Evolutionary conservation across 2,329 filamentous ascomycete genomes (phyloP), one percentile per base, ranked within the genome.

Genomic region (Microdochium paspali): DNA sequence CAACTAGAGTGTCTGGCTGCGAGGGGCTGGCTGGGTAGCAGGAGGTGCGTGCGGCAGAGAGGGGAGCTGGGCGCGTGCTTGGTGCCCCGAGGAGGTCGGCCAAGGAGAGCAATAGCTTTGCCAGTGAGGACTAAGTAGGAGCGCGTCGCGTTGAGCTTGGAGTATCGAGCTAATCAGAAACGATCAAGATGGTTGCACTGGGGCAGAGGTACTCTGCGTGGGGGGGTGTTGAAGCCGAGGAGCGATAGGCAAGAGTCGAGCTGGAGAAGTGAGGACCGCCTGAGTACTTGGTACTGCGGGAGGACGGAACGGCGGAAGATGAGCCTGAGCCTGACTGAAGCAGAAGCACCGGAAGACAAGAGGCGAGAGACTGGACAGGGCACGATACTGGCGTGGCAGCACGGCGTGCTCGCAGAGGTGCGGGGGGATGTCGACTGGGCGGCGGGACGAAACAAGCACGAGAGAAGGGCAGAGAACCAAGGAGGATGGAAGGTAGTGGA

Each of bases 381-480:
- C 50, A 47, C 32, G 50, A 31, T 49, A 45, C 52, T 53, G 44
- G 51, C 50, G n/a, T 28, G 26, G 26, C 26, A 28, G 26, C 26
- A 28, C 7, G 26, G 13, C 7, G 13, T 13, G 26, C 26, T 28
- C 26, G 7, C 26, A 13, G n/a, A 47, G 48, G 54, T 50, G 53
- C 53, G 53, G 51, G 47, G 53, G 44, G 53, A 56, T 54, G 56
- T 51, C 54, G 52, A 50, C 49, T 48, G 47, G 53, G 51, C 51
- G 52, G 49, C 48, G 44, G 53, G 48, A 56, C 48, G 50, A 44
- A 53, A 47, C 39, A 46, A 42, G 44, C 30, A 43, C 44, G 46
- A n/a, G n/a, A 44, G 44, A 23, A 46, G 32, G 40, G 32, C 40
- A 47, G 46, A 21, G 35, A 12, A 49, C 43, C 44, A 25, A 44